A percentile compares a stretch with the other conserved stretches of the same genome.
phyloP scores from a whole-genome alignment of 306 rosid genomes.

The Vicia villosa region DNA sequence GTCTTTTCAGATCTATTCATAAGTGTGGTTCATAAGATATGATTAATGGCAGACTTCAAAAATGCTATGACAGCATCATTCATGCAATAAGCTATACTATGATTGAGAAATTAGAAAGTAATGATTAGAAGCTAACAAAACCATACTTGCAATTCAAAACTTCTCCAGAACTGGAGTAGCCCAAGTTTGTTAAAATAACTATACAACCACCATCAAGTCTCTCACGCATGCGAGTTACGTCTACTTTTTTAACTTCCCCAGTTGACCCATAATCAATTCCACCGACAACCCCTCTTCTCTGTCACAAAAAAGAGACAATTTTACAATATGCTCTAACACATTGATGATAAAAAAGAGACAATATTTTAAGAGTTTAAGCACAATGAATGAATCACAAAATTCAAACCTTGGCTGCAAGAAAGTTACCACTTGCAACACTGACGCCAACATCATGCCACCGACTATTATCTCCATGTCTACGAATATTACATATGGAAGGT shows the following conservation, averaged over 20 bases:
- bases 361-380: slow-evolving; percentile 29
- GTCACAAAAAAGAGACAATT: slow-evolving; percentile 42
- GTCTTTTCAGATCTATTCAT: slow-evolving; percentile 15
- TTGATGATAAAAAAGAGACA: slow-evolving; percentile 29
- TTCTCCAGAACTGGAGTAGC: slow-evolving; percentile 98
- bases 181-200: slow-evolving; percentile 91
- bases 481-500: slow-evolving; percentile 88
- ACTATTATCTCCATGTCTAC: slow-evolving; percentile 89
- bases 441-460: slow-evolving; percentile 96
- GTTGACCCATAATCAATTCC: slow-evolving; percentile 96
- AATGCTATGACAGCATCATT: neutral
- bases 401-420: slow-evolving; percentile 93
- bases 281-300: slow-evolving; percentile 90
- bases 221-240: slow-evolving; percentile 82
- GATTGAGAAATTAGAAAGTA: slow-evolving; percentile 33
- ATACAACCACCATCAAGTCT: slow-evolving; percentile 95
- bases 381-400: slow-evolving; percentile 20
- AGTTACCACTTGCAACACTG: slow-evolving; percentile 96
- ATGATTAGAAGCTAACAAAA: slow-evolving; percentile 36
- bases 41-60: neutral
- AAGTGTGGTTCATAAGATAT: slow-evolving; percentile 16
- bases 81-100: slow-evolving; percentile 8
- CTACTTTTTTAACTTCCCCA: slow-evolving; percentile 96
- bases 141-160: slow-evolving; percentile 98
- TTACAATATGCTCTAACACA: slow-evolving; percentile 26